Conservation (phyloP, 2,329 filamentous ascomycete genomes). For the Clarireedia homoeocarpa region DNA sequence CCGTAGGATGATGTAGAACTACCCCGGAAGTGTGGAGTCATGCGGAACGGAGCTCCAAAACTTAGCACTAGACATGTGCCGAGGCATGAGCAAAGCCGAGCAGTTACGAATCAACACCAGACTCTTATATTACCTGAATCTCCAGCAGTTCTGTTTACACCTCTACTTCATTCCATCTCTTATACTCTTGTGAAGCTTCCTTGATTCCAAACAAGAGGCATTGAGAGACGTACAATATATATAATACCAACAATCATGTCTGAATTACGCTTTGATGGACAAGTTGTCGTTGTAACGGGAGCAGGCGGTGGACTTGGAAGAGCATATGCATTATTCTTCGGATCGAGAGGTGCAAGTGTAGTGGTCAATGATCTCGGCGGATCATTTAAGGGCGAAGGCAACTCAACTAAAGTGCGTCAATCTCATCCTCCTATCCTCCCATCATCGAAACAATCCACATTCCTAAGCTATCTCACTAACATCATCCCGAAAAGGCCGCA, state of each 20-base stretch:
- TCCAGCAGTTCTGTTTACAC: not conserved
- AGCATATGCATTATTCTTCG: slow-evolving; percentile 84
- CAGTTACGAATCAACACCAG: not conserved
- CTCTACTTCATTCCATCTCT: not conserved
- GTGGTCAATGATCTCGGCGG: slow-evolving; percentile 95
- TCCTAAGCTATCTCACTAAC: slow-evolving; percentile 7
- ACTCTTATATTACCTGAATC: not conserved
- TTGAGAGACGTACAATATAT: not conserved
- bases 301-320: slow-evolving; percentile 76
- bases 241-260: slow-evolving; percentile 35
- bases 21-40: slow-evolving; percentile 9
- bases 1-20: not conserved
- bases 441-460: not conserved
- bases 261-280: slow-evolving; percentile 71
- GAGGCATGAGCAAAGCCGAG: slow-evolving; percentile 7
- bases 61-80: not conserved
- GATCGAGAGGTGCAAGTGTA: slow-evolving; percentile 79
- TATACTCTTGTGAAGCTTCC: not conserved
- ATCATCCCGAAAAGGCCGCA: slow-evolving; percentile 50
- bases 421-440: not conserved
- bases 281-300: slow-evolving; percentile 83
- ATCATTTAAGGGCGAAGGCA: slow-evolving; percentile 88
- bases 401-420: slow-evolving; percentile 64
- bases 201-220: not conserved
- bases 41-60: slow-evolving; percentile 1